Evolutionary conservation across 2,329 filamentous ascomycete species (phyloP).

Genomic region (Fusarium decemcellulare): DNA sequence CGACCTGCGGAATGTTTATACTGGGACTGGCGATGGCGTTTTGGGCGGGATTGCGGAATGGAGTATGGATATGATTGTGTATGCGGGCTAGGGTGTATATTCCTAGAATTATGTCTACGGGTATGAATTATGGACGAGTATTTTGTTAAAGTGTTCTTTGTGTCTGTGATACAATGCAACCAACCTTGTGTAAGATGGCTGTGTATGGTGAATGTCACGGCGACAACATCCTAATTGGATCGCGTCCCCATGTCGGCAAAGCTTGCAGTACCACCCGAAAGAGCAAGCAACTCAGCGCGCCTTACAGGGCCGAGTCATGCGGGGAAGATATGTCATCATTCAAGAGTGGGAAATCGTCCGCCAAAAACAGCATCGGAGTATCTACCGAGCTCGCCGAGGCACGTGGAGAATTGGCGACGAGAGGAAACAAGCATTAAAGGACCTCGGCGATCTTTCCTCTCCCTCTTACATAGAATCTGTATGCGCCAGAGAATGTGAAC

Average conservation of each 20-base stretch:
- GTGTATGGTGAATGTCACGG: background rate
- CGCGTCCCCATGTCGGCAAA: background rate
- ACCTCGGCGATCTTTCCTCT: constrained; percentile 26
- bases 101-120: constrained; percentile 1
- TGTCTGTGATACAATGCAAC: too few relatives aligned
- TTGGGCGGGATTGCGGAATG: background rate
- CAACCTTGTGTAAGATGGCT: too few relatives aligned
- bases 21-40: constrained; percentile 13
- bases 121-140: constrained; percentile 7
- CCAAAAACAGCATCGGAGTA: constrained; percentile 22
- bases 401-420: constrained; percentile 29
- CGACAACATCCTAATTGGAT: background rate
- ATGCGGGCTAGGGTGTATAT: background rate
- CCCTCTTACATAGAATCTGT: constrained; percentile 5
- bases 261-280: constrained; percentile 9
- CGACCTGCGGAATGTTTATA: background rate
- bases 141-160: background rate
- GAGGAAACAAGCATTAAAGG: constrained; percentile 11
- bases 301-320: constrained; percentile 9
- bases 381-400: constrained; percentile 35
- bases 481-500: constrained; percentile 30
- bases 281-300: background rate
- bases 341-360: background rate
- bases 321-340: constrained; percentile 12
- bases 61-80: background rate